Conservation (phyloP, 305 asterid genomes). For the Euphrasia arctica region DNA sequence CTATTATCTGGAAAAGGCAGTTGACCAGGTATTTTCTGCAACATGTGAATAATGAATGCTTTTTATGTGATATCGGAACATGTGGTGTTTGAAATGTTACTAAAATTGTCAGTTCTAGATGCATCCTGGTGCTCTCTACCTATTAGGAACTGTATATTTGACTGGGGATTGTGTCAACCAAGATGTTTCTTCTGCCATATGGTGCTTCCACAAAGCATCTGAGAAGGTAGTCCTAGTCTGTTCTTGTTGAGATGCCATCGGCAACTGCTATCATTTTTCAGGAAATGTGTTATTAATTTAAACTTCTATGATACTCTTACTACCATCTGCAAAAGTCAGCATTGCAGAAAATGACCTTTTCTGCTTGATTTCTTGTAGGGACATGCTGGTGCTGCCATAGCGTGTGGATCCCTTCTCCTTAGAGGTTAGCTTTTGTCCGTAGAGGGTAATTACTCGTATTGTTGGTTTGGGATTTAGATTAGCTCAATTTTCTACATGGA, state of each 20-base stretch:
- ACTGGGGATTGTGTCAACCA: conserved; percentile 88
- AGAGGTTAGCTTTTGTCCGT: conserved; percentile 50
- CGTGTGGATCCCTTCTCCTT: conserved; percentile 88
- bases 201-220: conserved; percentile 97
- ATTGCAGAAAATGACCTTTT: conserved; percentile 11
- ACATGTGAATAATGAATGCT: conserved; percentile 3
- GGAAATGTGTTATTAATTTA: conserved; percentile 9
- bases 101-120: conserved; percentile 43
- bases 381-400: conserved; percentile 85
- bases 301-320: background rate
- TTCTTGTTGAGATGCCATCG: conserved; percentile 22
- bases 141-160: conserved; percentile 80
- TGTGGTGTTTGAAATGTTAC: conserved; percentile 25
- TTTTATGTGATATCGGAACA: conserved; percentile 10
- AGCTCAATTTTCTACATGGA: background rate
- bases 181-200: conserved; percentile 78
- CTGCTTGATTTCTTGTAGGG: conserved; percentile 50
- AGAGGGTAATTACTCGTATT: background rate
- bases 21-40: conserved; percentile 62
- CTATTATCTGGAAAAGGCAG: conserved; percentile 81
- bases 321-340: conserved; percentile 5
- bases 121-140: conserved; percentile 96
- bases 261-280: conserved; percentile 1
- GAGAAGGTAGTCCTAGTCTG: conserved; percentile 53
- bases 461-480: conserved; percentile 15